These are phyloP conservation scores for Bryoglossum gracile DNA, from an alignment of 495 filamentous ascomycete species.

Conservation along the genomic window DNA sequence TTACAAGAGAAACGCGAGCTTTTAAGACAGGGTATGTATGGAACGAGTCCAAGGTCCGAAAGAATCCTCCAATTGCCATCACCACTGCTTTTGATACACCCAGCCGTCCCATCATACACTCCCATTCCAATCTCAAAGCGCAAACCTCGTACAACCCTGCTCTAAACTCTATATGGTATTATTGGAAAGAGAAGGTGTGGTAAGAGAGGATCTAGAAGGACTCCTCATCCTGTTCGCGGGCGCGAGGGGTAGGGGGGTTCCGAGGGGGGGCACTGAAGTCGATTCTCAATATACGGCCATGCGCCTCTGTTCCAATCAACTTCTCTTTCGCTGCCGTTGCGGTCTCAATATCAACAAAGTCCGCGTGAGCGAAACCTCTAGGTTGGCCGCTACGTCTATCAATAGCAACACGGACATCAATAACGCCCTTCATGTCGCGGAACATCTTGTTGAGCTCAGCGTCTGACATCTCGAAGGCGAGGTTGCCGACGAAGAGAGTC, in stretches of 20 bases:
- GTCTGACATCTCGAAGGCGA: slow-evolving; percentile 85
- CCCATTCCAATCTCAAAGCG: background rate
- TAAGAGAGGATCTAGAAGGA: background rate
- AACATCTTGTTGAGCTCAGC: slow-evolving; percentile 80
- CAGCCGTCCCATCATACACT: background rate
- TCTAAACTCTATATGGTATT: no score
- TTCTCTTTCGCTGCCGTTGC: slow-evolving; percentile 51
- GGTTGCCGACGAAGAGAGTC: slow-evolving; percentile 81
- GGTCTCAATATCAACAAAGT: slow-evolving; percentile 62
- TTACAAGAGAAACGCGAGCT: slow-evolving; percentile 13
- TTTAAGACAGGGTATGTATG: slow-evolving; percentile 24
- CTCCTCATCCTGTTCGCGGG: background rate
- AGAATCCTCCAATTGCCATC: background rate
- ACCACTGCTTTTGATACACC: slow-evolving; percentile 17
- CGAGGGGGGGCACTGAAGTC: slow-evolving; percentile 41
- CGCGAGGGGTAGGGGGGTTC: background rate
- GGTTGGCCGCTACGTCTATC: slow-evolving; percentile 83
- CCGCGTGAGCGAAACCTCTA: slow-evolving; percentile 83
- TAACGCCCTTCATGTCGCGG: slow-evolving; percentile 57
- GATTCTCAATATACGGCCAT: slow-evolving; percentile 58
- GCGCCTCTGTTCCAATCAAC: slow-evolving; percentile 50
- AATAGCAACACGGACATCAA: slow-evolving; percentile 82
- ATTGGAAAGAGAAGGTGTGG: no score
- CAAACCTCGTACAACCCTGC: no score
- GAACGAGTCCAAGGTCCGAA: slow-evolving; percentile 8